Conservation (phyloP, 208 protist species). For the Trypanosomatidae sp. region DNA sequence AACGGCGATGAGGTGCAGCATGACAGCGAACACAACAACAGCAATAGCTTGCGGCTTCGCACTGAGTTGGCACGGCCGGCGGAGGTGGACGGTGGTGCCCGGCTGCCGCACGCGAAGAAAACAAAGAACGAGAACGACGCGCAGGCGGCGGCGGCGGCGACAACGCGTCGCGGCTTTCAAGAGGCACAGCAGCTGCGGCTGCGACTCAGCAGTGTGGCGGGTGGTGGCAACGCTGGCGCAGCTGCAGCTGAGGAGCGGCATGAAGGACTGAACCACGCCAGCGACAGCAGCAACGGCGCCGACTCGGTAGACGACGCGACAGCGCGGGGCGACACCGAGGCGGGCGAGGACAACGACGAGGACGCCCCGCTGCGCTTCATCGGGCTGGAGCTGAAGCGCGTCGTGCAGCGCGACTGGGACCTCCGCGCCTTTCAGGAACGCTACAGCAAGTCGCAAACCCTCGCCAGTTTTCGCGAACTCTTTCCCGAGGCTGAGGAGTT, state of each 20-base stretch:
- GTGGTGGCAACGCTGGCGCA: too few relatives aligned
- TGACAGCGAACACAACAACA: too few relatives aligned
- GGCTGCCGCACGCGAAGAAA: conserved; percentile 29
- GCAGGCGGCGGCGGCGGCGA: conserved; percentile 19
- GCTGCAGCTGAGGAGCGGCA: too few relatives aligned
- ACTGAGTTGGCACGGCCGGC: background rate
- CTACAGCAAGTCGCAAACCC: conserved; percentile 50
- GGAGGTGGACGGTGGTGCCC: background rate
- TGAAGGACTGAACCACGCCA: too few relatives aligned
- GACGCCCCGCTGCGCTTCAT: conserved; percentile 45
- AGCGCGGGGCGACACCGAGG: conserved; percentile 30
- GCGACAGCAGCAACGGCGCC: too few relatives aligned
- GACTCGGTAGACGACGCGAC: background rate
- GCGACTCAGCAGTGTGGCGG: background rate
- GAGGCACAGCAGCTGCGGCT: conserved; percentile 9
- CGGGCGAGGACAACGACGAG: conserved; percentile 17
- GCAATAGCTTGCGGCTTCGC: background rate
- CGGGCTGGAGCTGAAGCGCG: conserved; percentile 74
- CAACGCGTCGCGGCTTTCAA: conserved; percentile 10
- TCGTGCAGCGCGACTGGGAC: conserved; percentile 65
- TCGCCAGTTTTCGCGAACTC: conserved; percentile 62
- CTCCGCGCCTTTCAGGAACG: conserved; percentile 65
- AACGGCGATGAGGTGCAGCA: too few relatives aligned
- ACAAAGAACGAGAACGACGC: conserved; percentile 26
- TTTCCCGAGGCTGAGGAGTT: conserved; percentile 84